phyloP scores from a whole-genome alignment of 305 asterid genomes.

The Caryopteris hybrid region DNA sequence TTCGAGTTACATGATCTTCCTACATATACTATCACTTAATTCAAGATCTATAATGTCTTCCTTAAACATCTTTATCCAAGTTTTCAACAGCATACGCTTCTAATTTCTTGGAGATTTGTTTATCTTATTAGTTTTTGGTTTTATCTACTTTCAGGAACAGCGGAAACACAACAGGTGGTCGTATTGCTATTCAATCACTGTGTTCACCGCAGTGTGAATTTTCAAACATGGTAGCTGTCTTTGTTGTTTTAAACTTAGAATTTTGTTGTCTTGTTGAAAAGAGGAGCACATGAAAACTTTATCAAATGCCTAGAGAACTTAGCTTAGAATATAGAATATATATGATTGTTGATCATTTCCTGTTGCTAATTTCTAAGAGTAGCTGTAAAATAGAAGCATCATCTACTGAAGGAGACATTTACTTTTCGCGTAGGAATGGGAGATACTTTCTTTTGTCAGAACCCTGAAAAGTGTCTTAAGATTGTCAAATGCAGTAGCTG shows the following conservation, averaged over 20 bases:
- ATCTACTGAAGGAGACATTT: constrained; percentile 2
- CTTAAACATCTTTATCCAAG: neutral
- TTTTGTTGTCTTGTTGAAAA: neutral
- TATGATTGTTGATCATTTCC: neutral
- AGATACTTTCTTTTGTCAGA: constrained; percentile 73
- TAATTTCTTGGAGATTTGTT: neutral
- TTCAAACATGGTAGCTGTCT: constrained; percentile 50
- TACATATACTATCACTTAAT: neutral
- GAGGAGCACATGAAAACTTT: neutral
- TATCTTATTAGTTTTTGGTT: neutral
- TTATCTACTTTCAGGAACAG: constrained; percentile 41
- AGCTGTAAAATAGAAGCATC: neutral
- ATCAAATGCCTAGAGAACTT: neutral
- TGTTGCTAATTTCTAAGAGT: constrained; percentile 13
- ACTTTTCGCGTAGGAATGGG: constrained; percentile 61
- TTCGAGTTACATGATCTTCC: neutral
- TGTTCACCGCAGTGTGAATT: constrained; percentile 90
- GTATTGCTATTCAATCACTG: constrained; percentile 80
- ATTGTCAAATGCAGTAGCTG: constrained; percentile 76
- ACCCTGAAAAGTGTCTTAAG: constrained; percentile 66
- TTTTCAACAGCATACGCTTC: neutral
- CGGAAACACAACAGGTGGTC: constrained; percentile 49
- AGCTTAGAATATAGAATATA: neutral
- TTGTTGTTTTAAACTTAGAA: neutral
- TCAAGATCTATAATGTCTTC: neutral